These are phyloP conservation scores for Rhizopogon roseolus DNA, from an alignment of 768 basidiomycete genomes.

Conservation along the genomic window DNA sequence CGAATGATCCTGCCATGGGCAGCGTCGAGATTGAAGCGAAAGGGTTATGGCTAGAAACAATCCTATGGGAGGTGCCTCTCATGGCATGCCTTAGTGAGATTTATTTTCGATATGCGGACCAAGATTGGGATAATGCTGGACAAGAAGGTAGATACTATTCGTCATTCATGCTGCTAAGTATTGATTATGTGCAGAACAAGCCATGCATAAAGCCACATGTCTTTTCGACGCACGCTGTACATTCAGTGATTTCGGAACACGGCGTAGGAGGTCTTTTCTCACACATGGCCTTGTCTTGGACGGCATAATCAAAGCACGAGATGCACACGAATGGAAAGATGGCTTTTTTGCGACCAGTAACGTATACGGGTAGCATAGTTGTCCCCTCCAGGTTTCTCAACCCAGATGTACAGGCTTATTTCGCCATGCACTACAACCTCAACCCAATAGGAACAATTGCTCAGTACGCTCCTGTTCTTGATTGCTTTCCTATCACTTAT, in stretches of 20 bases:
- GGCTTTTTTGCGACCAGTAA: constrained; percentile 83
- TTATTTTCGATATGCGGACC: constrained; percentile 72
- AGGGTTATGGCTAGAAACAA: constrained; percentile 79
- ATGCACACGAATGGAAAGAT: constrained; percentile 6
- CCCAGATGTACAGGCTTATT: constrained; percentile 53
- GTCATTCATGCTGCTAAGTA: background rate
- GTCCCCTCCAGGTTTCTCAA: background rate
- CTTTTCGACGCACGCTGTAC: constrained; percentile 61
- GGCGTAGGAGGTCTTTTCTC: constrained; percentile 68
- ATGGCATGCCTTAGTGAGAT: constrained; percentile 91
- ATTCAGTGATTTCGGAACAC: constrained; percentile 86
- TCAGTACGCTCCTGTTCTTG: constrained; percentile 51
- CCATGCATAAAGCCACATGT: constrained; percentile 64
- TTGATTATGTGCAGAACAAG: constrained; percentile 45
- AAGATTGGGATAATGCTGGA: constrained; percentile 82
- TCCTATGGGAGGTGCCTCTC: constrained; percentile 94
- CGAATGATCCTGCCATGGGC: constrained; percentile 48
- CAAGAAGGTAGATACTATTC: constrained; percentile 56
- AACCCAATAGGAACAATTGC: constrained; percentile 78
- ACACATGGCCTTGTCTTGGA: constrained; percentile 76
- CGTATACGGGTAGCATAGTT: constrained; percentile 36
- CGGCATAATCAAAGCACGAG: constrained; percentile 59
- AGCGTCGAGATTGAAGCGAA: constrained; percentile 64
- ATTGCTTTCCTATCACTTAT: background rate
- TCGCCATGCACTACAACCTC: constrained; percentile 73